Evolutionary conservation across 2,329 filamentous ascomycete genomes (phyloP).

Genomic region (Pseudogymnoascus sp.): DNA sequence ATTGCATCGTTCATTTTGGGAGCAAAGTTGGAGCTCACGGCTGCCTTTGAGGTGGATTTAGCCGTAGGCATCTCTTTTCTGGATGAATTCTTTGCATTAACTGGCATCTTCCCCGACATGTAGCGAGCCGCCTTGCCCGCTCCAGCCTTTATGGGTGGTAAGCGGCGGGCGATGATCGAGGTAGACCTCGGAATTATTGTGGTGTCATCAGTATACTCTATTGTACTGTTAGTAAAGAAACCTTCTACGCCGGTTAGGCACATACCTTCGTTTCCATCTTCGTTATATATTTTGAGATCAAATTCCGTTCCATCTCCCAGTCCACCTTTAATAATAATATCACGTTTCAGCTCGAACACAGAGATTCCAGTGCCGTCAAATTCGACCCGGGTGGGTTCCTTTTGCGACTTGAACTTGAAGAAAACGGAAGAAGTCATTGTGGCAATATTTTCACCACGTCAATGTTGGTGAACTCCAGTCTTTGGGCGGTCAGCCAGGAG

Average conservation of each 20-base stretch:
- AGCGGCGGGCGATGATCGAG: slow-evolving; percentile 80
- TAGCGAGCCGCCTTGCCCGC: slow-evolving; percentile 90
- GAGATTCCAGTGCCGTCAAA: slow-evolving; percentile 98
- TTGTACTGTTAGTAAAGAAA: slow-evolving; percentile 26
- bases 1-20: slow-evolving; percentile 67
- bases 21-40: slow-evolving; percentile 46
- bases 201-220: slow-evolving; percentile 96
- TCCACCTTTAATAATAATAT: slow-evolving; percentile 92
- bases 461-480: not conserved
- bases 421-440: slow-evolving; percentile 70
- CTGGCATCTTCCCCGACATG: slow-evolving; percentile 91
- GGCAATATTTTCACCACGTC: slow-evolving; percentile 13
- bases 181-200: slow-evolving; percentile 95
- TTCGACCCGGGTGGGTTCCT: slow-evolving; percentile 86
- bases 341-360: slow-evolving; percentile 96
- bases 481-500: slow-evolving; percentile 5
- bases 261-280: slow-evolving; percentile 85
- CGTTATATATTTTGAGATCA: slow-evolving; percentile 87
- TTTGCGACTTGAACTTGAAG: slow-evolving; percentile 99
- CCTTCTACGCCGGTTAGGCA: slow-evolving; percentile 14
- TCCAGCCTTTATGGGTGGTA: slow-evolving; percentile 77
- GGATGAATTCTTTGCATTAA: slow-evolving; percentile 74
- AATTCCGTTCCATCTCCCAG: slow-evolving; percentile 95
- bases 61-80: slow-evolving; percentile 59
- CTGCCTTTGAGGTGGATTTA: slow-evolving; percentile 46